phyloP scores from a whole-genome alignment of 768 basidiomycete species.

The Coprinellus micaceus region DNA sequence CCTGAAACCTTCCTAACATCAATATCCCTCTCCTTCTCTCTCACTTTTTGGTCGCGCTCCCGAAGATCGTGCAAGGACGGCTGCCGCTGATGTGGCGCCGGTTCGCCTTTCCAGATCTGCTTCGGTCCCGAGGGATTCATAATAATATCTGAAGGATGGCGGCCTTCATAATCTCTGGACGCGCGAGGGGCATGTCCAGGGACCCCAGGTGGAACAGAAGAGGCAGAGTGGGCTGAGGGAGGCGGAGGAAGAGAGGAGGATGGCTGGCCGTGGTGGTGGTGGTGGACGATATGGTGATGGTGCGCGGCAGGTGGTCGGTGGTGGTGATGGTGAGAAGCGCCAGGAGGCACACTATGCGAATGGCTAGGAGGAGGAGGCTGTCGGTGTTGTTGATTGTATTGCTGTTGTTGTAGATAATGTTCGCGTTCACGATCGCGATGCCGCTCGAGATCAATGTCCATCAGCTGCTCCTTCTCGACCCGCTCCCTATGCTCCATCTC shows the following conservation, averaged over 20 bases:
- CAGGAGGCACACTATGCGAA: constrained; percentile 19
- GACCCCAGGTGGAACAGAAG: constrained; percentile 26
- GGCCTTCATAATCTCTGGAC: constrained; percentile 11
- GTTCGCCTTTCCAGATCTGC: constrained; percentile 1
- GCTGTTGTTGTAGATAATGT: neutral
- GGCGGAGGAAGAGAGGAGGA: constrained; percentile 4
- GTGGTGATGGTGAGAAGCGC: constrained; percentile 42
- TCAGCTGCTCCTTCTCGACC: neutral
- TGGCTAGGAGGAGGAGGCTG: constrained; percentile 21
- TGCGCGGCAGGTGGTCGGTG: constrained; percentile 45
- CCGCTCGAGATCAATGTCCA: constrained; percentile 8
- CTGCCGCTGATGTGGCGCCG: neutral
- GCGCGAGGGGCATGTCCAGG: constrained; percentile 1
- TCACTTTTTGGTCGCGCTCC: constrained; percentile 16
- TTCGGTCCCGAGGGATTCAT: neutral
- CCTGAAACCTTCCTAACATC: constrained; percentile 12
- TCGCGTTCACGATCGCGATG: constrained; percentile 34
- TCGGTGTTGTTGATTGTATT: constrained; percentile 33
- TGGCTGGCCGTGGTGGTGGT: constrained; percentile 28
- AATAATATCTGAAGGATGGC: neutral
- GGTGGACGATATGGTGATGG: constrained; percentile 49
- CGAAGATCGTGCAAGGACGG: constrained; percentile 12
- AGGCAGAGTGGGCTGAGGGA: constrained; percentile 24
- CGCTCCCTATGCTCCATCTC: constrained; percentile 1
- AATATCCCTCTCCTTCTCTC: constrained; percentile 14